Percentiles rank a stretch among this genome's conserved stretches.
These are phyloP conservation scores for Gyromitra esculenta DNA, from an alignment of 2,329 filamentous ascomycete species.

Conservation along the genomic window DNA sequence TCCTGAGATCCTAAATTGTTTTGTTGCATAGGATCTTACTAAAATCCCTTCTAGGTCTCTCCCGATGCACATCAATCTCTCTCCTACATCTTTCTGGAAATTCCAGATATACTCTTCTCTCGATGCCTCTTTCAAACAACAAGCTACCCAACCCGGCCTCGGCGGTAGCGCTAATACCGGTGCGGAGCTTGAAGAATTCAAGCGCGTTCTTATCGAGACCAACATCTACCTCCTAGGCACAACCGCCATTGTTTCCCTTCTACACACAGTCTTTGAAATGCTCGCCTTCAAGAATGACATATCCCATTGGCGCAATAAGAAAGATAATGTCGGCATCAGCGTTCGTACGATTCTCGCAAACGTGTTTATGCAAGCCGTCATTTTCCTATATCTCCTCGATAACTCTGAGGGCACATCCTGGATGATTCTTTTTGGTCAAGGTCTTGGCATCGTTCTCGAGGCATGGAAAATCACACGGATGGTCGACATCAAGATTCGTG, in stretches of 20 bases:
- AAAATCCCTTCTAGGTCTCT: conserved; percentile 48
- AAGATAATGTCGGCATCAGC: conserved; percentile 96
- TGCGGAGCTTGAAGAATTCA: conserved; percentile 95
- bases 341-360: conserved; percentile 96
- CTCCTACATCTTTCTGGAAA: conserved; percentile 73
- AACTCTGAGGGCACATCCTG: conserved; percentile 98
- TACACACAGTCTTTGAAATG: conserved; percentile 95
- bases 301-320: conserved; percentile 98
- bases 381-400: conserved; percentile 96
- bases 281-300: conserved; percentile 98
- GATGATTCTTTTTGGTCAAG: conserved; percentile 98
- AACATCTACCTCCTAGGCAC: conserved; percentile 89
- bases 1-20: neutral
- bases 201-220: conserved; percentile 91
- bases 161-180: conserved; percentile 77
- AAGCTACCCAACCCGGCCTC: conserved; percentile 73
- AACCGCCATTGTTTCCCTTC: conserved; percentile 82
- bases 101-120: conserved; percentile 85
- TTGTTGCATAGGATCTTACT: neutral
- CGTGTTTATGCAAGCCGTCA: conserved; percentile 95
- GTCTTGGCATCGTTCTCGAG: conserved; percentile 79
- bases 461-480: conserved; percentile 97
- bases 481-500: conserved; percentile 84
- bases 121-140: conserved; percentile 86
- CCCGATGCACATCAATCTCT: conserved; percentile 57